Percentiles rank a stretch among this genome's conserved stretches.
Conservation (phyloP, 2,329 filamentous ascomycete genomes). For the Monosporascus sp. region DNA sequence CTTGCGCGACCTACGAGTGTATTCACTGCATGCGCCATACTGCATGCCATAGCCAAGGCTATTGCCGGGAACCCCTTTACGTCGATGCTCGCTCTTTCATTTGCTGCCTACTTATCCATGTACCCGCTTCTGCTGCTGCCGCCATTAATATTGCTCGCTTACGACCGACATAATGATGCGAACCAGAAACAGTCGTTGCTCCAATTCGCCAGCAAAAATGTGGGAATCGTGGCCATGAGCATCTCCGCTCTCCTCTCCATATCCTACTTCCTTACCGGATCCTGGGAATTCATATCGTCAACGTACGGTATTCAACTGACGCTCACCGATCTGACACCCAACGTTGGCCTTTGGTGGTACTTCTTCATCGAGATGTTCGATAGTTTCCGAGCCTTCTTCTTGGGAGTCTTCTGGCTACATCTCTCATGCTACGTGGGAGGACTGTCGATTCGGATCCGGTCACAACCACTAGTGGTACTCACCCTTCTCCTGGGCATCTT, state of each 20-base stretch:
- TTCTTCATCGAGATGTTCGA: constrained; percentile 99
- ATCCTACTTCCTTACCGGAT: constrained; percentile 70
- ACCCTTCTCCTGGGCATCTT: constrained; percentile 84
- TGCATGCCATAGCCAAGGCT: constrained; percentile 77
- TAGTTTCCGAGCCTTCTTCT: constrained; percentile 93
- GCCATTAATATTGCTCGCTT: constrained; percentile 74
- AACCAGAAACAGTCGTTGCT: constrained; percentile 28
- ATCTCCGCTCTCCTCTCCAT: constrained; percentile 60
- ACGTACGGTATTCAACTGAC: constrained; percentile 93
- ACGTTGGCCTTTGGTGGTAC: constrained; percentile 98
- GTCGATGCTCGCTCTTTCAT: constrained; percentile 76
- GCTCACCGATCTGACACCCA: constrained; percentile 87
- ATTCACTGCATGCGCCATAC: constrained; percentile 82
- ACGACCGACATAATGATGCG: constrained; percentile 52
- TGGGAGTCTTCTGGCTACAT: constrained; percentile 97
- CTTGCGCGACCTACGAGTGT: constrained; percentile 83
- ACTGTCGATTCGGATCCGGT: constrained; percentile 73
- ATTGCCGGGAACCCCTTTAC: constrained; percentile 67
- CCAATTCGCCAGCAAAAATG: constrained; percentile 50
- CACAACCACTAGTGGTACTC: constrained; percentile 81
- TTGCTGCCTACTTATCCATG: constrained; percentile 87
- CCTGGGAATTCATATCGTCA: constrained; percentile 81
- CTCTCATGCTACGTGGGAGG: constrained; percentile 85
- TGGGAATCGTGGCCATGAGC: constrained; percentile 47
- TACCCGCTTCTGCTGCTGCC: constrained; percentile 85